Base-by-base conservation (phyloP, 2,329 filamentous ascomycete species). In the Colletotrichum somersetense region DNA sequence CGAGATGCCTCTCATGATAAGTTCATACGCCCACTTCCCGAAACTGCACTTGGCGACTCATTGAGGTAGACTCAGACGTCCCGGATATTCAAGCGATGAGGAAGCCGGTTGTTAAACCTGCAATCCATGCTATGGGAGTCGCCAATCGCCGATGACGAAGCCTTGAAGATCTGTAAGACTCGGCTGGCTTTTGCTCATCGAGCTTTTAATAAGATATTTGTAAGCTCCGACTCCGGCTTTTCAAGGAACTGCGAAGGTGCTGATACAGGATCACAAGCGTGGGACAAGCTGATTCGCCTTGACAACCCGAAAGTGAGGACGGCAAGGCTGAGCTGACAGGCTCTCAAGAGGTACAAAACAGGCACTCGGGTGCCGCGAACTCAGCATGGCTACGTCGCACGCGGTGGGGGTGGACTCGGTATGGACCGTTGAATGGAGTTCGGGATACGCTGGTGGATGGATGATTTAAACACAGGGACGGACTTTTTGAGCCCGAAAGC, bases 341-440 rank as follows among this genome's bases (percentile, higher is more conserved):
- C 20, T 18, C 5, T 5, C 20, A 18, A 30, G 50, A 8, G 26
- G 50, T n/a, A 14, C 38, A 38, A 14, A 40, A 40, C n/a, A 26
- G 4, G 48, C 23, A 26, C 5, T 16, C 11, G 30, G 11, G 11
- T 16, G 11, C 12, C 3, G 50, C 23, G 11, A 52, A 16, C 3
- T 5, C 10, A 20, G 14, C 26, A 33, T 16, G 14, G 26, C 2
- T 7, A 7, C 18, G 26, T 18, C 50, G 20, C n/a, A 38, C 30
- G 1, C 3, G 38, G 40, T 42, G 14, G 42, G 53, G 42, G 53
- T 42, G 38, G 11, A 11, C 53, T 50, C 63, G 63, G 63, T 61
- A 66, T 53, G 63, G 55, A n/a, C 63, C 63, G 42, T 26, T 50
- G 7, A n/a, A 59, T n/a, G 42, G 63, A 42, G 2, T 26, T 8